Percentiles rank a stretch among this genome's conserved stretches.
phyloP scores from a whole-genome alignment of 345 rosid genomes.

The Hypericum perforatum region DNA sequence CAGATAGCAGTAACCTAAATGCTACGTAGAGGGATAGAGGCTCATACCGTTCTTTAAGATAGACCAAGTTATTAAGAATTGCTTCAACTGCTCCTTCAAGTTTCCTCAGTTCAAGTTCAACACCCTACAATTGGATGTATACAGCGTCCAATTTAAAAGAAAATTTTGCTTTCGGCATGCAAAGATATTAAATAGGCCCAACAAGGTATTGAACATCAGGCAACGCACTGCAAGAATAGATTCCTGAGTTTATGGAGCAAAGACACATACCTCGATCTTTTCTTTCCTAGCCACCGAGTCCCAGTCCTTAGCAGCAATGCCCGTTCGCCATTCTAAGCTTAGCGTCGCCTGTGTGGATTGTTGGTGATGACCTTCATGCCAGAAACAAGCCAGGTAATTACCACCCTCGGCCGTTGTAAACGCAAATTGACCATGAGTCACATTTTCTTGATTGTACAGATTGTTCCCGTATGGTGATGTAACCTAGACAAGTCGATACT shows the following conservation, averaged over 20 bases:
- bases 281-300: slow-evolving; percentile 86
- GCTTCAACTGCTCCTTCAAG: slow-evolving; percentile 60
- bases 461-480: slow-evolving; percentile 69
- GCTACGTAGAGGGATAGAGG: background rate
- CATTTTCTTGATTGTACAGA: slow-evolving; percentile 50
- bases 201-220: background rate
- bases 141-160: background rate
- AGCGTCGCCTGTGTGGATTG: slow-evolving; percentile 34
- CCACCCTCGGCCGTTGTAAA: slow-evolving; percentile 73
- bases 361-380: slow-evolving; percentile 32
- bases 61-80: slow-evolving; percentile 46
- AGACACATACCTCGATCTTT: slow-evolving; percentile 64
- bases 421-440: slow-evolving; percentile 58
- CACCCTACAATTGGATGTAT: slow-evolving; percentile 42
- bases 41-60: slow-evolving; percentile 50
- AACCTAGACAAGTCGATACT: slow-evolving; percentile 33
- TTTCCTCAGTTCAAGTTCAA: slow-evolving; percentile 69
- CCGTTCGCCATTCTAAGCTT: slow-evolving; percentile 80
- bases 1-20: background rate
- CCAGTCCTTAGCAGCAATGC: slow-evolving; percentile 94
- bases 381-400: slow-evolving; percentile 68
- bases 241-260: background rate
- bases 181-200: background rate
- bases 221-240: background rate
- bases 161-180: background rate